phyloP scores from a whole-genome alignment of 208 protist species.

The Phytomonas serpens region DNA sequence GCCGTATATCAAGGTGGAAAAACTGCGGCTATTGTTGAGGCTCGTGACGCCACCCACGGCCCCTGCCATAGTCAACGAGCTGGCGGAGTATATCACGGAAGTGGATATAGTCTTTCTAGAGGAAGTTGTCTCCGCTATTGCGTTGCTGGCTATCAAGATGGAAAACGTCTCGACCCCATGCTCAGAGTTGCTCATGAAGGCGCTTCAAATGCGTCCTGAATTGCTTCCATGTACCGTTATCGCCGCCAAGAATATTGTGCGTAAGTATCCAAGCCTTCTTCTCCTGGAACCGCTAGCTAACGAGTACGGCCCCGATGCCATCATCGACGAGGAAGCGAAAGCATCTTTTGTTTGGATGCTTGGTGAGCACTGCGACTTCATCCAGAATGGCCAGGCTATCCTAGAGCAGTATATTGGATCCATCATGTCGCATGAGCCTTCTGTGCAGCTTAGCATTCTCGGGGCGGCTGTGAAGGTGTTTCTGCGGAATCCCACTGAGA shows the following conservation, averaged over 20 bases:
- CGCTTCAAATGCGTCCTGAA: conserved; percentile 43
- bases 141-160: conserved; percentile 97
- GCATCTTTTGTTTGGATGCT: conserved; percentile 99
- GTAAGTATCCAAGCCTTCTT: conserved; percentile 72
- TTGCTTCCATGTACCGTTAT: conserved; percentile 66
- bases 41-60: conserved; percentile 93
- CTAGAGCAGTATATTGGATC: conserved; percentile 95
- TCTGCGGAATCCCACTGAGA: conserved; percentile 81
- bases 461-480: conserved; percentile 98
- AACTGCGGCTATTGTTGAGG: conserved; percentile 98
- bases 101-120: conserved; percentile 98
- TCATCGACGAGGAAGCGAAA: conserved; percentile 97
- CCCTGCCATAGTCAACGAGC: conserved; percentile 91
- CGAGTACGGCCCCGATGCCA: conserved; percentile 65
- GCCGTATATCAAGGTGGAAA: conserved; percentile 99
- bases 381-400: conserved; percentile 94
- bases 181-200: conserved; percentile 75
- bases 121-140: conserved; percentile 94
- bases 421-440: conserved; percentile 79
- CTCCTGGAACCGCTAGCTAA: conserved; percentile 60
- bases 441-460: conserved; percentile 88
- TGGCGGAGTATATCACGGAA: conserved; percentile 97
- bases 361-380: conserved; percentile 96
- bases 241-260: conserved; percentile 79
- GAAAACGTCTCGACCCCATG: conserved; percentile 92